phyloP scores from a whole-genome alignment of 1,284 basidiomycete genomes.

The Ceratobasidium sp. region DNA sequence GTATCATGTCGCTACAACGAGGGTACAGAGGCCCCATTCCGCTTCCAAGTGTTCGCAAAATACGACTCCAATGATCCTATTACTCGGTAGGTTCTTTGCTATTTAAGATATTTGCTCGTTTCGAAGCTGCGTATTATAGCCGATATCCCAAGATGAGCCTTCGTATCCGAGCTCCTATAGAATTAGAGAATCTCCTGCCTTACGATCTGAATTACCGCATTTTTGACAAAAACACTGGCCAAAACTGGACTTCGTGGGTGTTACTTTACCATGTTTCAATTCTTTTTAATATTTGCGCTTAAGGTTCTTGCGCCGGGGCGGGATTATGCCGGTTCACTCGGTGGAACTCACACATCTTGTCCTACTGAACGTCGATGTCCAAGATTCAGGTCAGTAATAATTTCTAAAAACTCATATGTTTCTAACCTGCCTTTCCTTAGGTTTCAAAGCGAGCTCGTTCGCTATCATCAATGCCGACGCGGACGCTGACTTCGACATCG shows the following conservation, averaged over 20 bases:
- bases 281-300: constrained; percentile 63
- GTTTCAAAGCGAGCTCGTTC: constrained; percentile 98
- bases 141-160: constrained; percentile 89
- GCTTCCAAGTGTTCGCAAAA: constrained; percentile 94
- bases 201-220: constrained; percentile 97
- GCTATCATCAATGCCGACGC: constrained; percentile 97
- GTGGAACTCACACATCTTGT: constrained; percentile 95
- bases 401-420: background rate
- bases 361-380: constrained; percentile 90
- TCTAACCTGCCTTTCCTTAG: constrained; percentile 58
- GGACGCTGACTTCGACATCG: constrained; percentile 90
- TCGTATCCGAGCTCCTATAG: constrained; percentile 93
- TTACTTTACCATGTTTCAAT: background rate
- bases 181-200: constrained; percentile 96
- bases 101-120: background rate
- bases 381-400: constrained; percentile 80
- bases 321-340: constrained; percentile 96
- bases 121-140: constrained; percentile 59
- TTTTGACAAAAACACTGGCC: constrained; percentile 95
- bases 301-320: constrained; percentile 93
- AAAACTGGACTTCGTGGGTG: constrained; percentile 71
- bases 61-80: constrained; percentile 78
- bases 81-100: constrained; percentile 63
- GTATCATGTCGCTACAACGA: constrained; percentile 90
- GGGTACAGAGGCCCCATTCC: constrained; percentile 89